Evolutionary conservation across 164 flowering plant species (phyloP), one percentile per base, ranked within the genome.

Genomic region (Tetrastigma voinierianum): DNA sequence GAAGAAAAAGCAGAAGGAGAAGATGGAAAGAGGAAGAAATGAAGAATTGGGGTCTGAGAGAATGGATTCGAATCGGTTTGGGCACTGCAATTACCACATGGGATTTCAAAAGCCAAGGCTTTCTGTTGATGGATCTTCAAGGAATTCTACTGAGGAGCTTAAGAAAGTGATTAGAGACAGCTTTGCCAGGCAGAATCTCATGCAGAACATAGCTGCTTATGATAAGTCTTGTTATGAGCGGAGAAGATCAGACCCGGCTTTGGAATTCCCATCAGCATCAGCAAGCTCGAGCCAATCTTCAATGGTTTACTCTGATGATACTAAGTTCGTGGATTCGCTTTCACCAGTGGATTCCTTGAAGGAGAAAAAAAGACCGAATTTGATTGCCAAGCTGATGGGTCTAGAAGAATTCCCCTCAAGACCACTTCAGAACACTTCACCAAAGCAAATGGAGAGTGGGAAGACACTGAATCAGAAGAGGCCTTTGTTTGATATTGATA

Each of bases 341-440:
- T 62, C 84, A 54, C 67, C 81, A 48, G 61, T 52, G 44, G 46
- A 75, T 54, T 59, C 69, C 20, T 62, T 69, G 18, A 83, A 65
- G 75, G 76, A 75, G 66, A 69, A 69, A 17, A 84, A 76, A 70
- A 68, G 68, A 1, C 78, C 86, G 10, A 87, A 76, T 74, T 67
- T 92, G 78, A 83, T 92, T n/a, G 96, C 97, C n/a, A 90, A 84
- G 82, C 89, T 92, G 5, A 88, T 92, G 96, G 97, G 96, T 67
- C 73, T 92, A 13, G 96, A 88, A 72, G 91, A 82, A 43, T 14
- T 78, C 40, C 82, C 87, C 4, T 65, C 81, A 54, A 76, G 74
- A 70, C 72, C 75, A 59, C 21, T 58, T 46, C 77, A 66, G 66
- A 20, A 61, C 13, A 13, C 8, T 55, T 43, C 46, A n/a, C 49